These are phyloP conservation scores for Anethum foeniculum DNA, from an alignment of 140 eudicot genomes.

Conservation along the genomic window DNA sequence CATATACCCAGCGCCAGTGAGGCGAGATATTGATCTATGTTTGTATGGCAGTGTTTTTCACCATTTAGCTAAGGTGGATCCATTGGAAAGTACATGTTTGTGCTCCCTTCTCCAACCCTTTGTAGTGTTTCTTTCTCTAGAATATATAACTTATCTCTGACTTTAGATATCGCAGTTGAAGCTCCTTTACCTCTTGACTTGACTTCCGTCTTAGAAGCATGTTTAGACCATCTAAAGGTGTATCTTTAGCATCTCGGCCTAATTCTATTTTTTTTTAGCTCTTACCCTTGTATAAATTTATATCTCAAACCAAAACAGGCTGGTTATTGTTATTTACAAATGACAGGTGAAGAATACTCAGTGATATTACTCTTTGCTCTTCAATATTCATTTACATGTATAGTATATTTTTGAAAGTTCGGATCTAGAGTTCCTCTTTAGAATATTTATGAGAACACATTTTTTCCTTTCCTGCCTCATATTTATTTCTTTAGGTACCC, in stretches of 20 bases:
- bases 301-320: neutral
- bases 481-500: neutral
- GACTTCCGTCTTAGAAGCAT: conserved; percentile 23
- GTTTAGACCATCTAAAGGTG: conserved; percentile 60
- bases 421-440: neutral
- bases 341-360: neutral
- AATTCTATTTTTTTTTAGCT: neutral
- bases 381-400: neutral
- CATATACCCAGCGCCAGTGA: neutral
- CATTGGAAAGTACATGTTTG: conserved; percentile 44
- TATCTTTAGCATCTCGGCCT: conserved; percentile 59
- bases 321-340: neutral
- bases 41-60: conserved; percentile 34
- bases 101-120: conserved; percentile 26
- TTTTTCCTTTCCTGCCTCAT: neutral
- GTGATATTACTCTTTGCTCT: neutral
- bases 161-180: conserved; percentile 34
- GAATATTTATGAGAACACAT: neutral
- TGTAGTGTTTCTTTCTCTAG: conserved; percentile 15
- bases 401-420: neutral
- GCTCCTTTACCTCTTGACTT: conserved; percentile 39
- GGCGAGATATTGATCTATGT: neutral
- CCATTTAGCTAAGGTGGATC: conserved; percentile 40
- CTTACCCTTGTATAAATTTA: neutral
- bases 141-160: conserved; percentile 18